Conservation (phyloP, 2,329 filamentous ascomycete species). For the Aspergillus fructus region DNA sequence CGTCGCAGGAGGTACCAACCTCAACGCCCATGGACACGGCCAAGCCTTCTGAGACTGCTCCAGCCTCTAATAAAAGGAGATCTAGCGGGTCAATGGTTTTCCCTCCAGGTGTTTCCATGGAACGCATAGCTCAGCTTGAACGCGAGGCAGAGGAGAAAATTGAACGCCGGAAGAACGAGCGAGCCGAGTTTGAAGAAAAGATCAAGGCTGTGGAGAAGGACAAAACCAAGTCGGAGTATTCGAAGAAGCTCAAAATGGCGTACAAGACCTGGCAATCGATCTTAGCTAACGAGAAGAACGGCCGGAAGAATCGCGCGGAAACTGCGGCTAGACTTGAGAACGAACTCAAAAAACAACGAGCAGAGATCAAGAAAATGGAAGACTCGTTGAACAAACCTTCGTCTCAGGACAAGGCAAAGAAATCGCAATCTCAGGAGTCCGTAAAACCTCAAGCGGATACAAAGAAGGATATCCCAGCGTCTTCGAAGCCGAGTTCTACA, state of each 20-base stretch:
- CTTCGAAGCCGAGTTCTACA: not conserved
- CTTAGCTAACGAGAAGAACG: not conserved
- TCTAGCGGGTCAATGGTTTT: conserved; percentile 14
- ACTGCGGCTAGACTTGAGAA: not conserved
- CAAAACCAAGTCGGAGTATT: conserved; percentile 4
- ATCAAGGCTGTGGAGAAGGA: conserved; percentile 10
- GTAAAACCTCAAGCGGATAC: not conserved
- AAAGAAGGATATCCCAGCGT: not conserved
- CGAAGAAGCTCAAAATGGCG: not conserved
- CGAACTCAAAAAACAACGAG: conserved; percentile 3
- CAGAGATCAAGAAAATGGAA: conserved; percentile 15
- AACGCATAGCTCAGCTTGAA: conserved; percentile 8
- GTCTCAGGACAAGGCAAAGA: conserved; percentile 4
- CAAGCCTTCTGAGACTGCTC: not conserved
- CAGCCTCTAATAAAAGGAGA: conserved; percentile 2
- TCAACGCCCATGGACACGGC: conserved; percentile 4
- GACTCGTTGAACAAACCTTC: conserved; percentile 5
- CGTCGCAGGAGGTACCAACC: conserved; percentile 10
- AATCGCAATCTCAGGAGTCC: not conserved
- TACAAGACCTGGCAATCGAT: not conserved
- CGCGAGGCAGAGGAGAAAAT: conserved; percentile 16
- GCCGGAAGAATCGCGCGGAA: not conserved
- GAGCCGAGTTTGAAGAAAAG: conserved; percentile 10
- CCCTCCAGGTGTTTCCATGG: conserved; percentile 14
- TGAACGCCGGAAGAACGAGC: conserved; percentile 10